A percentile compares a stretch with the other conserved stretches of the same genome.
These are phyloP conservation scores for Eucalyptus cloeziana DNA, from an alignment of 345 rosid species.

Conservation along the genomic window DNA sequence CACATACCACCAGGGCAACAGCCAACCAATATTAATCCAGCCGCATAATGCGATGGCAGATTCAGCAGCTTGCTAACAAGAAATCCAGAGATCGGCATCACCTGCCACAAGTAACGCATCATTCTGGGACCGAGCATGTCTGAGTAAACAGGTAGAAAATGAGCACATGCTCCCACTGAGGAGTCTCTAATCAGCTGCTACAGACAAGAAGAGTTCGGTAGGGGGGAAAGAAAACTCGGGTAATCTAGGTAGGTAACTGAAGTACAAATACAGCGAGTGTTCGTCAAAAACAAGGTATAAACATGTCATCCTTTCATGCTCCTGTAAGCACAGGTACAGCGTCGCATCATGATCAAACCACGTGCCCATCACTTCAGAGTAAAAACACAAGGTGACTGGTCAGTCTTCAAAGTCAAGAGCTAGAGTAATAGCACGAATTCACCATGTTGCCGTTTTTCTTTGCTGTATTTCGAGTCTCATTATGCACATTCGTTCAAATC, in stretches of 20 bases:
- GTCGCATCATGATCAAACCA: background rate
- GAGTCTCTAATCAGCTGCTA: background rate
- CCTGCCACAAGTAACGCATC: constrained; percentile 22
- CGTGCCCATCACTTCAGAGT: background rate
- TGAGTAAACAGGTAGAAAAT: background rate
- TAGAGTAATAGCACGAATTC: background rate
- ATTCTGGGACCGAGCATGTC: background rate
- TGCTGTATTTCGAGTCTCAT: background rate
- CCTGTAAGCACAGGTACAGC: background rate
- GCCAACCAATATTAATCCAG: constrained; percentile 84
- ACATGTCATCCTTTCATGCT: background rate
- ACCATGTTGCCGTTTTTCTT: background rate
- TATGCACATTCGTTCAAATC: background rate
- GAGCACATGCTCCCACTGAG: background rate
- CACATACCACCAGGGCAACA: constrained; percentile 92
- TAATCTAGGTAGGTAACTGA: background rate
- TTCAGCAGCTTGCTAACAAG: constrained; percentile 72
- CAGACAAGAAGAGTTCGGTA: background rate
- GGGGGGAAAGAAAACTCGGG: background rate
- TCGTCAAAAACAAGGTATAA: background rate
- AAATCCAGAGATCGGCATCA: constrained; percentile 84
- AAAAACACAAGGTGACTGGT: background rate
- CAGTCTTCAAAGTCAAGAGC: background rate
- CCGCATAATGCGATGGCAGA: constrained; percentile 82
- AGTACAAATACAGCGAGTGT: background rate